These are phyloP conservation scores for Lithocarpus polystachyus DNA, from an alignment of 306 rosid genomes.

Conservation along the genomic window DNA sequence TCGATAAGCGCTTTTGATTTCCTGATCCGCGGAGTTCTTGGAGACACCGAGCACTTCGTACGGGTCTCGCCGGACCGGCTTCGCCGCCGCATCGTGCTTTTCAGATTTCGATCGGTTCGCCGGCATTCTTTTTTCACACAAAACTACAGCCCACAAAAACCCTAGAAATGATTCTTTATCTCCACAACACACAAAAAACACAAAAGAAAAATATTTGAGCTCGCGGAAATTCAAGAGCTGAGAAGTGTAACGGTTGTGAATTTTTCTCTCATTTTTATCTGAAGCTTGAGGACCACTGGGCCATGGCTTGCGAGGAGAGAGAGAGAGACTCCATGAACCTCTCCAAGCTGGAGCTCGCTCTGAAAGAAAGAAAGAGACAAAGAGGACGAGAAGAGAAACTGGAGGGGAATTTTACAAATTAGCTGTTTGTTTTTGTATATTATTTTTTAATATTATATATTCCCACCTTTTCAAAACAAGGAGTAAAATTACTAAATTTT, in stretches of 20 bases:
- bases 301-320: slow-evolving; percentile 33
- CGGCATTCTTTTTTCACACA: slow-evolving; percentile 51
- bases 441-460: neutral
- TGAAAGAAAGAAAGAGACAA: slow-evolving; percentile 31
- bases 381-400: slow-evolving; percentile 24
- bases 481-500: too few relatives aligned
- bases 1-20: slow-evolving; percentile 88
- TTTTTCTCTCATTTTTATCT: slow-evolving; percentile 2
- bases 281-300: slow-evolving; percentile 14
- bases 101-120: slow-evolving; percentile 74
- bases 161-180: slow-evolving; percentile 33
- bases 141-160: slow-evolving; percentile 37
- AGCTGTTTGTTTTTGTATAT: slow-evolving; percentile 19
- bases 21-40: slow-evolving; percentile 83
- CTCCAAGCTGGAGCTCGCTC: slow-evolving; percentile 38
- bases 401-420: slow-evolving; percentile 37
- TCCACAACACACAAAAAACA: neutral
- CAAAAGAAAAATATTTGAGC: neutral
- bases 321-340: slow-evolving; percentile 41
- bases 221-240: slow-evolving; percentile 24
- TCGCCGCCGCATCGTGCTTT: slow-evolving; percentile 58
- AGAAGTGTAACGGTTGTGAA: slow-evolving; percentile 3
- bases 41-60: slow-evolving; percentile 96
- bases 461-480: neutral
- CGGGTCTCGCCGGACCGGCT: slow-evolving; percentile 84